These are phyloP conservation scores for Scheffersomyces titani DNA, from an alignment of 1,139 yeast genomes.

Conservation along the genomic window DNA sequence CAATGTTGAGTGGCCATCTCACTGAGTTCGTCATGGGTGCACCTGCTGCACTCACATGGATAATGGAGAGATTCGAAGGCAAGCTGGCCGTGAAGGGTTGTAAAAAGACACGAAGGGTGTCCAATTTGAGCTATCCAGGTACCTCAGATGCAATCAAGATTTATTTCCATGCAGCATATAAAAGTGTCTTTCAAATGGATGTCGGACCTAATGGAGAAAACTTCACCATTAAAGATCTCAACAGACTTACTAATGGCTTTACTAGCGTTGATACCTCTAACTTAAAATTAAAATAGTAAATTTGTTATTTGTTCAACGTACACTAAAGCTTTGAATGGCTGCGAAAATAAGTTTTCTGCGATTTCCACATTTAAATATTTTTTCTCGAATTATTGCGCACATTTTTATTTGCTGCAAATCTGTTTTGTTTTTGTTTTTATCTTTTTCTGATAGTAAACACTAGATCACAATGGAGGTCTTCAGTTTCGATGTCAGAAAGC, in stretches of 20 bases:
- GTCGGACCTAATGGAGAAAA: slow-evolving; percentile 3
- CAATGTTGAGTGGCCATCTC: slow-evolving; percentile 17
- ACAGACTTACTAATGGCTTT: background rate
- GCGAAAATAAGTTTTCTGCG: background rate
- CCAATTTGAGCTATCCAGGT: slow-evolving; percentile 2
- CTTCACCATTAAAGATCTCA: background rate
- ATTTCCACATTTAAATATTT: background rate
- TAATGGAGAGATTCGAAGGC: slow-evolving; percentile 12
- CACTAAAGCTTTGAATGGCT: background rate
- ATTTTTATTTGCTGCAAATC: background rate
- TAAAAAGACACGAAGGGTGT: background rate
- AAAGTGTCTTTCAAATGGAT: slow-evolving; percentile 1
- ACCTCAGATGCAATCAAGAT: background rate
- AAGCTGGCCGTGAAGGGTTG: slow-evolving; percentile 9
- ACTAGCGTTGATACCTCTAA: background rate
- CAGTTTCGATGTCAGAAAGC: slow-evolving; percentile 11
- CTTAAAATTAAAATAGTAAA: background rate
- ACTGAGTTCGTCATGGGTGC: slow-evolving; percentile 14
- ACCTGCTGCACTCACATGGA: slow-evolving; percentile 17
- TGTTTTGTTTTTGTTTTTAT: background rate
- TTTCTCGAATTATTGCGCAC: background rate
- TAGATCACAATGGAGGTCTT: background rate
- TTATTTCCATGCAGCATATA: background rate
- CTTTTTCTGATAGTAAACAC: background rate
- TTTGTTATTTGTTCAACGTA: background rate